Evolutionary conservation across 2,329 filamentous ascomycete genomes (phyloP), one percentile per base, ranked within the genome.

Genomic region (Monascus ruber): DNA sequence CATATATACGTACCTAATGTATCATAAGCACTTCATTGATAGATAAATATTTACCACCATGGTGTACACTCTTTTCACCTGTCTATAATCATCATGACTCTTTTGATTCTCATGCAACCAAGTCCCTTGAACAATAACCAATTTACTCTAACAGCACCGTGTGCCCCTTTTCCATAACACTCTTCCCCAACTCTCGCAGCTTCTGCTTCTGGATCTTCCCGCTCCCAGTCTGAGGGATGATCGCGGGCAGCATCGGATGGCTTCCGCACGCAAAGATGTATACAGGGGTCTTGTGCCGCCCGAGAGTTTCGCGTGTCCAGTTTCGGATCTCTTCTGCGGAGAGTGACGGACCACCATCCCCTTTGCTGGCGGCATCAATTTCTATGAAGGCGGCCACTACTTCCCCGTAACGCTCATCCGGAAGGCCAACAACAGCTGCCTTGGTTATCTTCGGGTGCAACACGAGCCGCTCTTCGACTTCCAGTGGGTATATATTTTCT

Each of bases 231-330:
- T 83, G 63, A 6, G 80, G 80, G 27, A 81, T 68, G 1, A 66
- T 63, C 1, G 50, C 49, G 1, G 75, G 73, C 4, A 51, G 36
- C 35, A 49, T 24, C 47, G 47, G n/a, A 80, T 69, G 7, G 71
- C 73, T 34, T 71, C 71, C 47, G 74, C 84, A 70, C 73, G 83
- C 85, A 55, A 87, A 87, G n/a, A 88, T 58, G 56, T 86, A 74
- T 6, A 74, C 67, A 0, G 84, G 83, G 3, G 80, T 77, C 47
- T 84, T 84, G 55, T 83, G 79, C 31, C 72, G 66, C 1, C 79
- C 79, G 5, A 84, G 68, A 29, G 68, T 71, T 47, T 73, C 63
- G 37, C 74, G 69, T 1, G 77, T 77, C 79, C 79, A 83, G 33
- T 72, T 68, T 10, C 72, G 66, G n/a, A 83, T 56, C 44, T 79